Conservation (phyloP, 1,284 basidiomycete species). For the Rhodotorula sp. region DNA sequence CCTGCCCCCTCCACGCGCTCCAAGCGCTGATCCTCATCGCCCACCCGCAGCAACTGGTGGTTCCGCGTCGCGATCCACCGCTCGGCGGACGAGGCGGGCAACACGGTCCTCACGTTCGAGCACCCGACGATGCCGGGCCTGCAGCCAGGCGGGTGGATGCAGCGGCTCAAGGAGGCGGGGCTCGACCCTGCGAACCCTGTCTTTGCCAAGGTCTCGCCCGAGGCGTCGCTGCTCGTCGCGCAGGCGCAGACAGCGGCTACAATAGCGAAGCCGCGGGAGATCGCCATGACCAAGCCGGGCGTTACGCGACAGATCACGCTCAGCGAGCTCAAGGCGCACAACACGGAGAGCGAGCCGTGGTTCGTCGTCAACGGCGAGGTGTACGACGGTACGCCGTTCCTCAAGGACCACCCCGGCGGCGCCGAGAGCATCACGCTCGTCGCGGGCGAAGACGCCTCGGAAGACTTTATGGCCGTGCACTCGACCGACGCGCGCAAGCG, state of each 20-base stretch:
- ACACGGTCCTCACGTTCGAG: slow-evolving; percentile 58
- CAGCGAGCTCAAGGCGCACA: slow-evolving; percentile 59
- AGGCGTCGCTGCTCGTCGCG: slow-evolving; percentile 6
- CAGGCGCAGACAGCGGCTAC: slow-evolving; percentile 1
- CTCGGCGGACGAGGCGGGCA: slow-evolving; percentile 45
- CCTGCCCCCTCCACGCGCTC: not conserved
- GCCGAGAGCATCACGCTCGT: slow-evolving; percentile 63
- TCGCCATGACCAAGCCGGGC: slow-evolving; percentile 54
- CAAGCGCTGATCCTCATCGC: not conserved
- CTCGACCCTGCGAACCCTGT: slow-evolving; percentile 56
- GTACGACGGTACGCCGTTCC: slow-evolving; percentile 61
- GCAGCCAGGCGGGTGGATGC: slow-evolving; percentile 66
- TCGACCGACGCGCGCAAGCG: slow-evolving; percentile 50
- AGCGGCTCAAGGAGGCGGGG: slow-evolving; percentile 60
- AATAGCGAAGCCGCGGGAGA: slow-evolving; percentile 43
- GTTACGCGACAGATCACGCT: slow-evolving; percentile 57
- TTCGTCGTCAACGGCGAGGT: slow-evolving; percentile 65
- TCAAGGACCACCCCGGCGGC: slow-evolving; percentile 67
- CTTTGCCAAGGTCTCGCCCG: slow-evolving; percentile 48
- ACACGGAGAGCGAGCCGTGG: slow-evolving; percentile 59
- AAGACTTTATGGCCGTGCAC: slow-evolving; percentile 65
- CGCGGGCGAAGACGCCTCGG: slow-evolving; percentile 65
- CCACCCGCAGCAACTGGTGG: slow-evolving; percentile 54
- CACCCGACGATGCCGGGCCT: slow-evolving; percentile 64
- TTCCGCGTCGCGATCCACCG: slow-evolving; percentile 62